Evolutionary conservation across 2,329 filamentous ascomycete species (phyloP).

Genomic region (Fusarium sp.): DNA sequence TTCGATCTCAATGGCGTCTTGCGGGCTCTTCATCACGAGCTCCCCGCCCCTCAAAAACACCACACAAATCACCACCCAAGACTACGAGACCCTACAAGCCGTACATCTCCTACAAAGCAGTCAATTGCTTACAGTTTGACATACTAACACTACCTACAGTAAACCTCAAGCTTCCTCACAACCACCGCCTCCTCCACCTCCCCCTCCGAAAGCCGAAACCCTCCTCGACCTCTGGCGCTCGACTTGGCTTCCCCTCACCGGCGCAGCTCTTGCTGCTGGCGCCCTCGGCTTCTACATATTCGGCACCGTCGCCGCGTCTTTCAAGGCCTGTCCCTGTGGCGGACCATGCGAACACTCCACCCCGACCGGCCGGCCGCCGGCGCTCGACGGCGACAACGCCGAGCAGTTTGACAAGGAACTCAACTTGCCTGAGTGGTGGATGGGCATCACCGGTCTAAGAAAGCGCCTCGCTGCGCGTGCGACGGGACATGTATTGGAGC

Average conservation of each 20-base stretch:
- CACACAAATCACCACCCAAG: constrained; percentile 38
- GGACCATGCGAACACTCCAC: constrained; percentile 50
- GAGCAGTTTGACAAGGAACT: constrained; percentile 70
- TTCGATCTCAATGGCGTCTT: constrained; percentile 44
- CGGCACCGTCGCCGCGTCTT: constrained; percentile 52
- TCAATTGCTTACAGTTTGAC: neutral
- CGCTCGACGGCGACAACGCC: constrained; percentile 61
- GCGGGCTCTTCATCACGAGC: constrained; percentile 46
- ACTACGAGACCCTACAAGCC: constrained; percentile 47
- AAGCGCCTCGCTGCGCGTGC: constrained; percentile 61
- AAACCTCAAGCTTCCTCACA: constrained; percentile 25
- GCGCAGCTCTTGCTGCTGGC: constrained; percentile 59
- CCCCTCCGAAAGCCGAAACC: constrained; percentile 47
- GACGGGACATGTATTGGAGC: constrained; percentile 70
- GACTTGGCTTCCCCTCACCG: constrained; percentile 60
- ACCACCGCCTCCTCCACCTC: constrained; percentile 17
- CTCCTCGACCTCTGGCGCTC: constrained; percentile 53
- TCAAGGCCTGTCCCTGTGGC: constrained; percentile 44
- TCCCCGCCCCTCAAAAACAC: constrained; percentile 37
- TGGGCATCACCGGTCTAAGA: constrained; percentile 67
- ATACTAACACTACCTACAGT: constrained; percentile 30
- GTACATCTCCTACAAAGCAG: constrained; percentile 35
- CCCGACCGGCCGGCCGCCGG: constrained; percentile 63
- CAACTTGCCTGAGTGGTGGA: constrained; percentile 67
- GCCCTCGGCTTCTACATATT: constrained; percentile 63